Conservation (phyloP, 1,284 basidiomycete species). For the Inonotus hispidus region DNA sequence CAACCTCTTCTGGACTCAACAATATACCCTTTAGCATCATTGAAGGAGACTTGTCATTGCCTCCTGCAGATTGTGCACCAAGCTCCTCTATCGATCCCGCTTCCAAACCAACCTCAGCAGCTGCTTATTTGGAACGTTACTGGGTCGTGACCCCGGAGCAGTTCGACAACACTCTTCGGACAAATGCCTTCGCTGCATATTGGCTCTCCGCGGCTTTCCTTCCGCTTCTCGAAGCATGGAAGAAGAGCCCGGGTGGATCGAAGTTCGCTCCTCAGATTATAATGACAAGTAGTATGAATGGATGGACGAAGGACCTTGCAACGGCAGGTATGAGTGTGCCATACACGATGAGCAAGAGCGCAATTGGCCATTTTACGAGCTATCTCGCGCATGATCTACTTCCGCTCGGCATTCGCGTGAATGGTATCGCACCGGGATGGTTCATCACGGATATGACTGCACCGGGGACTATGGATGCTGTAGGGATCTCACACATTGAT, state of each 20-base stretch:
- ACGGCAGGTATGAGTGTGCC: conserved; percentile 39
- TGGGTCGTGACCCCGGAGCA: conserved; percentile 36
- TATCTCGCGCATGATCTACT: conserved; percentile 46
- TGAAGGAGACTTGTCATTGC: conserved; percentile 15
- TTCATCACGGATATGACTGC: conserved; percentile 33
- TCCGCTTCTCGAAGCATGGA: conserved; percentile 46
- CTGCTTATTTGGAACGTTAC: conserved; percentile 34
- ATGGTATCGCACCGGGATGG: conserved; percentile 45
- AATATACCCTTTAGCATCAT: conserved; percentile 5
- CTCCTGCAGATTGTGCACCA: conserved; percentile 29
- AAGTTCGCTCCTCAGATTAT: conserved; percentile 44
- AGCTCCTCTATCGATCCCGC: conserved; percentile 28
- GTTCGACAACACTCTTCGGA: conserved; percentile 35
- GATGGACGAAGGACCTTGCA: conserved; percentile 47
- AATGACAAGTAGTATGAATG: conserved; percentile 51
- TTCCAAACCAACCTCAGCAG: conserved; percentile 28
- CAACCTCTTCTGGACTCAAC: neutral
- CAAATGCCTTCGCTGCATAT: conserved; percentile 44
- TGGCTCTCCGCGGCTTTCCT: conserved; percentile 50
- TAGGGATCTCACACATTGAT: conserved; percentile 30
- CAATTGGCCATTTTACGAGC: conserved; percentile 43
- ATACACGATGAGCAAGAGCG: conserved; percentile 47
- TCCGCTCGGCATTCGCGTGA: conserved; percentile 50
- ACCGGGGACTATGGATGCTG: conserved; percentile 28
- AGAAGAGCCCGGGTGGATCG: conserved; percentile 27